Percentiles rank a stretch among this genome's conserved stretches.
These are phyloP conservation scores for Bruguiera hainesii DNA, from an alignment of 441 rosid species.

Conservation along the genomic window DNA sequence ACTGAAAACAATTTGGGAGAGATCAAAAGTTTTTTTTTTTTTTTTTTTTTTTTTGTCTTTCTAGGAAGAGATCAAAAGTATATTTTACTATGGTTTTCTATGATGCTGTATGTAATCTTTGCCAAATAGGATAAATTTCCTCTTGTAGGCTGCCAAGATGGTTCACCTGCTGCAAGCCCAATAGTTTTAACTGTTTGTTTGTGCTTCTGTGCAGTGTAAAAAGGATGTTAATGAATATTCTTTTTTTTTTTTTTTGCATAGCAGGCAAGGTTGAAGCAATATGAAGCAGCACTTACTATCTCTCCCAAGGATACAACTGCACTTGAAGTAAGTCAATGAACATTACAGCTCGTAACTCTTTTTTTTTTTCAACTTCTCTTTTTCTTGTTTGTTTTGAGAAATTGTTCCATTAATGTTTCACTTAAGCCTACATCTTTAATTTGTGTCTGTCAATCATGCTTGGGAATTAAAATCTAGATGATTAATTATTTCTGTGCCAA, in stretches of 20 bases:
- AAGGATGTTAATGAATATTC: conserved; percentile 8
- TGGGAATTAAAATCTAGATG: no score
- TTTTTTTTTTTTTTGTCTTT: no score
- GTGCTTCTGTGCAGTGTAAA: not conserved
- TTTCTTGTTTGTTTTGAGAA: not conserved
- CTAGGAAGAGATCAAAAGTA: no score
- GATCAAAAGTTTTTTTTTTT: no score
- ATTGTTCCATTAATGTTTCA: no score
- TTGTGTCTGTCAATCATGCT: no score
- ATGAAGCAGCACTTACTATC: conserved; percentile 50
- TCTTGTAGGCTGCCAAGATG: not conserved
- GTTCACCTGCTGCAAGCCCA: not conserved
- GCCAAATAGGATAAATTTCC: not conserved
- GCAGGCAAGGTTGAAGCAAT: conserved; percentile 78
- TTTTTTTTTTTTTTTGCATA: conserved; percentile 17
- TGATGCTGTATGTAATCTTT: no score
- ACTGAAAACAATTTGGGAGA: no score
- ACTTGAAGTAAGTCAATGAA: conserved; percentile 68
- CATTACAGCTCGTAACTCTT: not conserved
- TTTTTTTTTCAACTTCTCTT: not conserved
- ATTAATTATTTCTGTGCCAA: no score
- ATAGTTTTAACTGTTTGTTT: conserved; percentile 5
- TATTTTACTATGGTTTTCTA: no score
- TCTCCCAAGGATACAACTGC: conserved; percentile 72
- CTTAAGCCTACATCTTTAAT: no score